Conservation (phyloP, 2,329 filamentous ascomycete genomes). For the Bipolaris victoriae region DNA sequence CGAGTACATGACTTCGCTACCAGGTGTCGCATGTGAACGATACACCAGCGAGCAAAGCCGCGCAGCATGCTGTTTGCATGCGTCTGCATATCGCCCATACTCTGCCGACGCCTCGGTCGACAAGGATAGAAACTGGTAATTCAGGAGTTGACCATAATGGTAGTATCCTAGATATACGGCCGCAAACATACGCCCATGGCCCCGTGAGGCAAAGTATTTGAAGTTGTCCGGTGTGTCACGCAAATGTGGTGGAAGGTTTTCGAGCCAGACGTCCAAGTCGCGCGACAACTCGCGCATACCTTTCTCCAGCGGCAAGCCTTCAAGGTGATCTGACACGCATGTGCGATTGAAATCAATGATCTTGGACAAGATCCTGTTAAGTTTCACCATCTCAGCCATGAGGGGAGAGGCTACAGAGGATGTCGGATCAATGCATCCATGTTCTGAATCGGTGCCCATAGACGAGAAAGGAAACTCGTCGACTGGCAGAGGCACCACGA, state of each 20-base stretch:
- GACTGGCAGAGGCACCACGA: constrained; percentile 26
- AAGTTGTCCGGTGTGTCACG: constrained; percentile 33
- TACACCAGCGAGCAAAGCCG: constrained; percentile 33
- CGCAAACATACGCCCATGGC: constrained; percentile 31
- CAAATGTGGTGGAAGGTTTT: constrained; percentile 31
- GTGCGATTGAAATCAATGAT: constrained; percentile 33
- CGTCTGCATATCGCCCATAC: constrained; percentile 26
- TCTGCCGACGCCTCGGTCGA: constrained; percentile 18
- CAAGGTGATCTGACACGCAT: constrained; percentile 32
- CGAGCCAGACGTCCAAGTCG: constrained; percentile 29
- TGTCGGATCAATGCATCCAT: constrained; percentile 15
- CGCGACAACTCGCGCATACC: constrained; percentile 27
- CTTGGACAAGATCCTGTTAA: constrained; percentile 28
- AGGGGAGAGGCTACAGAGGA: constrained; percentile 24
- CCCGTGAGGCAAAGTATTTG: constrained; percentile 27
- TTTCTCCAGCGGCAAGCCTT: constrained; percentile 21
- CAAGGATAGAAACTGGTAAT: constrained; percentile 33
- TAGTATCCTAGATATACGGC: constrained; percentile 35
- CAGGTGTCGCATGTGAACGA: constrained; percentile 26
- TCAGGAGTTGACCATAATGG: constrained; percentile 31
- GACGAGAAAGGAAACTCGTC: constrained; percentile 31
- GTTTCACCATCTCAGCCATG: constrained; percentile 34
- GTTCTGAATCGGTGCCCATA: constrained; percentile 23
- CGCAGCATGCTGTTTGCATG: constrained; percentile 32
- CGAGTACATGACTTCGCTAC: constrained; percentile 31